phyloP scores from a whole-genome alignment of 768 basidiomycete genomes.

The Gyrodon lividus region DNA sequence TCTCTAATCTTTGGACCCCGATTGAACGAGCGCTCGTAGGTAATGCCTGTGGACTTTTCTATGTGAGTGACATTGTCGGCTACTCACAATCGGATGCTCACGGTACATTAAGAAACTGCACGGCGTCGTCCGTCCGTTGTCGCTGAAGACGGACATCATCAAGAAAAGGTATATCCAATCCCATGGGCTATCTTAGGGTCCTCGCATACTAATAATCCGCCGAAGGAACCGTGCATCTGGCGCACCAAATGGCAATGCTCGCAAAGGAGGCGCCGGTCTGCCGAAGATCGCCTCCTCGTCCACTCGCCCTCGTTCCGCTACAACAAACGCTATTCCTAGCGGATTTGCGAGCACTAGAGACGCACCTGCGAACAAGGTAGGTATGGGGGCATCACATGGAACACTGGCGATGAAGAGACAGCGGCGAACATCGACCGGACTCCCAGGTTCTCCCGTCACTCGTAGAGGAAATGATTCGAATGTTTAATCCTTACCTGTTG shows the following conservation, averaged over 20 bases:
- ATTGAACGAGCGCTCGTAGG: slow-evolving; percentile 41
- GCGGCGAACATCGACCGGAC: slow-evolving; percentile 68
- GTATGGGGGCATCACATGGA: slow-evolving; percentile 19
- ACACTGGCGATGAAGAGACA: slow-evolving; percentile 69
- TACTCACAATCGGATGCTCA: slow-evolving; percentile 13
- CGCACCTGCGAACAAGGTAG: slow-evolving; percentile 32
- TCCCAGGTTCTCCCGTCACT: slow-evolving; percentile 39
- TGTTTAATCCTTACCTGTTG: slow-evolving; percentile 12
- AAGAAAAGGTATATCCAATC: slow-evolving; percentile 75
- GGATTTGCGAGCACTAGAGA: slow-evolving; percentile 43
- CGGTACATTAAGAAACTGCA: slow-evolving; percentile 77
- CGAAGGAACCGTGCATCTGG: slow-evolving; percentile 80
- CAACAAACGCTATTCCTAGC: slow-evolving; percentile 56
- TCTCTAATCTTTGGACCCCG: slow-evolving; percentile 8
- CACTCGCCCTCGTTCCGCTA: slow-evolving; percentile 67
- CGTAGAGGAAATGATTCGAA: slow-evolving; percentile 28
- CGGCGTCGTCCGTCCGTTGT: slow-evolving; percentile 90
- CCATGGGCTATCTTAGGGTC: background rate
- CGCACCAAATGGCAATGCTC: slow-evolving; percentile 59
- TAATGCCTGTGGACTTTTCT: slow-evolving; percentile 92
- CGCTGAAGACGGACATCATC: slow-evolving; percentile 95
- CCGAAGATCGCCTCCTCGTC: slow-evolving; percentile 78
- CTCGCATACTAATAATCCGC: background rate
- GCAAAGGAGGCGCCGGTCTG: slow-evolving; percentile 59
- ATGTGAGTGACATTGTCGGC: slow-evolving; percentile 51